Evolutionary conservation across 176 grass and related monocot species (phyloP).

Genomic region (Carex pumila): DNA sequence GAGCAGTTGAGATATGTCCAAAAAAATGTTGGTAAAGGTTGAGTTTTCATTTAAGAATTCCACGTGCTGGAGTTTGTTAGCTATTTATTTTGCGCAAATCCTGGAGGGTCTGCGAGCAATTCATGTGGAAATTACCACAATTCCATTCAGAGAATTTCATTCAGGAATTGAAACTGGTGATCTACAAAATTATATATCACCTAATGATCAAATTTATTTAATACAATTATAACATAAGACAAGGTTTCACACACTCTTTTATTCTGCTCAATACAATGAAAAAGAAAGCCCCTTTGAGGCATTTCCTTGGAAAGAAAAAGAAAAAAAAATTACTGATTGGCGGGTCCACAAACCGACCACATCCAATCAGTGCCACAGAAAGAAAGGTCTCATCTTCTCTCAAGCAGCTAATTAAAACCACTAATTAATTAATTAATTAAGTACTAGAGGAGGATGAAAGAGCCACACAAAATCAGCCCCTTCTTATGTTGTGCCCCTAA

Average conservation of each 20-base stretch:
- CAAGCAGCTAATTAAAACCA: background rate
- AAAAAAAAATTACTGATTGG: background rate
- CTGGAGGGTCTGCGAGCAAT: background rate
- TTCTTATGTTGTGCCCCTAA: background rate
- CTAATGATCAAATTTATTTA: background rate
- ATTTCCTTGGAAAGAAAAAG: background rate
- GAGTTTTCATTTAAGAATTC: background rate
- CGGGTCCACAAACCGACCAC: slow-evolving; percentile 26
- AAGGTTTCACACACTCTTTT: background rate
- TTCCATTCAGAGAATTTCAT: background rate
- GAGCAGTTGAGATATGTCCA: background rate
- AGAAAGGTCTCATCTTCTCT: slow-evolving; percentile 11
- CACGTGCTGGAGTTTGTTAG: background rate
- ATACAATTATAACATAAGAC: background rate
- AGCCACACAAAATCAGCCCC: slow-evolving; percentile 5
- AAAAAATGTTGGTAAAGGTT: too few relatives aligned
- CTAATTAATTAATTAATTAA: background rate
- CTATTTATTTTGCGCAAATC: background rate
- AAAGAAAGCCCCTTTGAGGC: background rate
- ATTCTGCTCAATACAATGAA: background rate
- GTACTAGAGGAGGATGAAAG: background rate
- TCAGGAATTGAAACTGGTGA: background rate
- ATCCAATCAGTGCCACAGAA: slow-evolving; percentile 5
- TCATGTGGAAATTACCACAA: background rate
- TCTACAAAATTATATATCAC: background rate